A percentile compares a stretch with the other conserved stretches of the same genome.
Evolutionary conservation across 768 basidiomycete genomes (phyloP).

Genomic region (Tephrocybe sp.): DNA sequence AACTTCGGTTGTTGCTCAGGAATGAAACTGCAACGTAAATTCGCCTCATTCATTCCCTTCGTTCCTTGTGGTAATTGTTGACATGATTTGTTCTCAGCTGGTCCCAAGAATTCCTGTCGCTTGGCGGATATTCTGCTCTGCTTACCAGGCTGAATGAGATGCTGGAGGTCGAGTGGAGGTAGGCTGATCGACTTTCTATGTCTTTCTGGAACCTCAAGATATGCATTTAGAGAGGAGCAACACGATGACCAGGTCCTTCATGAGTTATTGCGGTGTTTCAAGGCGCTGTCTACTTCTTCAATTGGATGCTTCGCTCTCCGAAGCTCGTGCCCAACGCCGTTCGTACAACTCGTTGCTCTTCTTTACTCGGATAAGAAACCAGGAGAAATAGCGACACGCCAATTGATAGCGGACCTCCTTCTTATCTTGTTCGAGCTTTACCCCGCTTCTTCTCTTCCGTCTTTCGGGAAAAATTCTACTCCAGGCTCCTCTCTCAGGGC

Average conservation of each 20-base stretch:
- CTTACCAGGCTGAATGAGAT: conserved; percentile 87
- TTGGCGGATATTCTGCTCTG: conserved; percentile 85
- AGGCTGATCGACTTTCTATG: conserved; percentile 21
- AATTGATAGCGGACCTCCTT: conserved; percentile 87
- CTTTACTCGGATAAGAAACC: conserved; percentile 98
- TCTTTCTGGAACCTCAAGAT: background rate
- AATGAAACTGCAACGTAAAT: conserved; percentile 87
- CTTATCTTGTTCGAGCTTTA: conserved; percentile 89
- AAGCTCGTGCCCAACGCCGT: conserved; percentile 87
- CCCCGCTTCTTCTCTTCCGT: conserved; percentile 67
- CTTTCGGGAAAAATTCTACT: conserved; percentile 32
- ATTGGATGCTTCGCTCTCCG: conserved; percentile 90
- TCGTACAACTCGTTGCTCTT: conserved; percentile 76
- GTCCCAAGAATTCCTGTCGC: conserved; percentile 82
- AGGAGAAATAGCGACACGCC: conserved; percentile 87
- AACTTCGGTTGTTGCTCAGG: conserved; percentile 79
- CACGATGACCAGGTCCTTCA: conserved; percentile 95
- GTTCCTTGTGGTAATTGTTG: background rate
- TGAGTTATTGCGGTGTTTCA: conserved; percentile 91
- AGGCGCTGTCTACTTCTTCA: conserved; percentile 87
- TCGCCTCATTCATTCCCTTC: background rate
- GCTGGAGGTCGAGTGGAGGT: conserved; percentile 97
- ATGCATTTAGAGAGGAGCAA: conserved; percentile 84
- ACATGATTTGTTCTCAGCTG: conserved; percentile 57
- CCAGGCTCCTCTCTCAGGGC: conserved; percentile 25